Evolutionary conservation across 208 protist genomes (phyloP), one percentile per base, ranked within the genome.

Genomic region (Strigomonas culicis): DNA sequence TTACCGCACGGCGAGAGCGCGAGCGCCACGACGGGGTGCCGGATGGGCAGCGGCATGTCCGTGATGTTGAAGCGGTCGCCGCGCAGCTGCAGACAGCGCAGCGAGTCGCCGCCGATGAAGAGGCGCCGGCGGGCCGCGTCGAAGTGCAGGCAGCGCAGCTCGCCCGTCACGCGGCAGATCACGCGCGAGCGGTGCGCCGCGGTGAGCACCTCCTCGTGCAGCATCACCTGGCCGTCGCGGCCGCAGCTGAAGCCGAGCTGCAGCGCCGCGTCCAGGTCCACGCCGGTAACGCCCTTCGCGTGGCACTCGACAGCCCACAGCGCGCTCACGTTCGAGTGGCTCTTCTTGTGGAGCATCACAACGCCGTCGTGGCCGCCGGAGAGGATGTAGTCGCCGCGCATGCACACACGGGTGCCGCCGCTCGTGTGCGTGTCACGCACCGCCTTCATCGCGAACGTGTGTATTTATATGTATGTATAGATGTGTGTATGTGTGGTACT

Each of bases 51-150:
- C 0, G 79, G 70, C 17, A 92, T 74, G 13, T 76, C 86, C 11
- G 55, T 61, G 7, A 93, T 85, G 0, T 78, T 58, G 49, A 87
- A 88, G 8, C 68, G 63, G 24, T 58, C 59, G 27, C 43, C 53
- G 24, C 46, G 21, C 80, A 93, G 87, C 24, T 76, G 60, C 15
- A 95, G 74, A 56, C 78, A 89, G 24, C 86, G 84, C 22, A 95
- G 75, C 3, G 86, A 91, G 70, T 95, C 86, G 11, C 89, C 89
- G n/a, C 70, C 89, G 59, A 93, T 81, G 59, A 92, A 93, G n/a
- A 92, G 58, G 36, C 86, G 84, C 0, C 72, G 73, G 46, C 74
- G 74, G 56, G 68, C 65, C 0, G 63, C 61, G 63, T 95, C 86
- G 66, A 93, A 80, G 28, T 77, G 51, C 41, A 95, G 52, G 57